Percentiles rank a stretch among this genome's conserved stretches.
Conservation (phyloP, 2,329 filamentous ascomycete species). For the Metarhizium rileyi region DNA sequence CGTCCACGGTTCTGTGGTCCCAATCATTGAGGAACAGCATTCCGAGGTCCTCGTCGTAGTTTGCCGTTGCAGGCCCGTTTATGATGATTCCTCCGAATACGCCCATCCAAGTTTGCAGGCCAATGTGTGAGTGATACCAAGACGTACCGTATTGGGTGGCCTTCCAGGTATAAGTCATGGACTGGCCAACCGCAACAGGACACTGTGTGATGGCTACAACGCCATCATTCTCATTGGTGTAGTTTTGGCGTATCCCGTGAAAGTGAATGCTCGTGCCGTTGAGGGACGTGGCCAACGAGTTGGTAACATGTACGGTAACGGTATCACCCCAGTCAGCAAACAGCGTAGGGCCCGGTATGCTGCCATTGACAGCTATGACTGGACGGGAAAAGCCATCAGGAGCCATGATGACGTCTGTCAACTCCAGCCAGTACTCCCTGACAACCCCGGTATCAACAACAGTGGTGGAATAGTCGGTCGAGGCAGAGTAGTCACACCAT, state of each 20-base stretch:
- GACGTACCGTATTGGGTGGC: constrained; percentile 44
- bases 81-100: constrained; percentile 52
- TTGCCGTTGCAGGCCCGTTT: constrained; percentile 45
- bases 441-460: constrained; percentile 37
- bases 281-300: constrained; percentile 25
- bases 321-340: constrained; percentile 41
- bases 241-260: constrained; percentile 50
- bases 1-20: constrained; percentile 36
- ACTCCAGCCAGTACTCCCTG: constrained; percentile 37
- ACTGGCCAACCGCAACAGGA: constrained; percentile 38
- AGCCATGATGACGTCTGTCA: constrained; percentile 28
- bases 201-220: constrained; percentile 41
- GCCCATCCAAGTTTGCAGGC: constrained; percentile 40
- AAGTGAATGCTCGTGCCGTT: constrained; percentile 56
- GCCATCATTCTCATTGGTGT: constrained; percentile 46
- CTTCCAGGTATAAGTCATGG: constrained; percentile 47
- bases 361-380: constrained; percentile 40
- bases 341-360: constrained; percentile 50
- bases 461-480: neutral
- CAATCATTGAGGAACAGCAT: constrained; percentile 49
- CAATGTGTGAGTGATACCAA: constrained; percentile 55
- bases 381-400: constrained; percentile 35
- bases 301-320: constrained; percentile 45
- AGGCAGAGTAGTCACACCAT: neutral
- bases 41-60: constrained; percentile 57